Conservation (phyloP, 805 yeast species). For the Vanderwaltozyma polyspora region DNA sequence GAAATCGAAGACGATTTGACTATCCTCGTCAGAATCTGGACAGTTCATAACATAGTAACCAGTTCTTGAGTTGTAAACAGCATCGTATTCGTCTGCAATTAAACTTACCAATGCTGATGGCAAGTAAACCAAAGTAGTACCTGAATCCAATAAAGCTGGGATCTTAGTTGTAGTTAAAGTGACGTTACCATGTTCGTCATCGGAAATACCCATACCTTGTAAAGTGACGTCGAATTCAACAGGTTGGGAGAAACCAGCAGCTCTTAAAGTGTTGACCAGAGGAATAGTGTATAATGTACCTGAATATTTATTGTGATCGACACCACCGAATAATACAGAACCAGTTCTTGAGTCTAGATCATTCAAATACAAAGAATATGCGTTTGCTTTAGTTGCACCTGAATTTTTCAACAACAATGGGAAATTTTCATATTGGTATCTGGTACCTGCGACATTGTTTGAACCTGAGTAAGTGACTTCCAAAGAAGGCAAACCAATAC, state of each 20-base stretch:
- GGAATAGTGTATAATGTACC: conserved; percentile 44
- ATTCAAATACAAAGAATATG: conserved; percentile 55
- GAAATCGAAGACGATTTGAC: conserved; percentile 39
- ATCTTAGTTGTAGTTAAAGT: conserved; percentile 19
- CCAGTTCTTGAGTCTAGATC: conserved; percentile 34
- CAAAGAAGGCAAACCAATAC: conserved; percentile 42
- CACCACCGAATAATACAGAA: conserved; percentile 59
- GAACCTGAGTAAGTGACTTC: conserved; percentile 43
- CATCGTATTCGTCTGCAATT: conserved; percentile 33
- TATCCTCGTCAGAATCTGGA: conserved; percentile 20
- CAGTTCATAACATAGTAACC: conserved; percentile 43
- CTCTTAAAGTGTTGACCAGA: conserved; percentile 30
- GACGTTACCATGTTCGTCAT: conserved; percentile 14
- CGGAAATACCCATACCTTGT: conserved; percentile 25
- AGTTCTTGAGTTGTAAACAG: conserved; percentile 30
- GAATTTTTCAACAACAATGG: conserved; percentile 49
- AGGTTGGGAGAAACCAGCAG: conserved; percentile 10
- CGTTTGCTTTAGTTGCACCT: conserved; percentile 44
- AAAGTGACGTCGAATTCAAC: conserved; percentile 20
- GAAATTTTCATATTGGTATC: conserved; percentile 50
- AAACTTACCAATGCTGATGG: conserved; percentile 28
- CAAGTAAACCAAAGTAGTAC: conserved; percentile 41
- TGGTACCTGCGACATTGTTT: conserved; percentile 7
- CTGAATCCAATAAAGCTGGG: conserved; percentile 42
- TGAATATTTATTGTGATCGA: conserved; percentile 49